phyloP scores from a whole-genome alignment of 1,284 basidiomycete genomes.

The Pseudozyma sp. region DNA sequence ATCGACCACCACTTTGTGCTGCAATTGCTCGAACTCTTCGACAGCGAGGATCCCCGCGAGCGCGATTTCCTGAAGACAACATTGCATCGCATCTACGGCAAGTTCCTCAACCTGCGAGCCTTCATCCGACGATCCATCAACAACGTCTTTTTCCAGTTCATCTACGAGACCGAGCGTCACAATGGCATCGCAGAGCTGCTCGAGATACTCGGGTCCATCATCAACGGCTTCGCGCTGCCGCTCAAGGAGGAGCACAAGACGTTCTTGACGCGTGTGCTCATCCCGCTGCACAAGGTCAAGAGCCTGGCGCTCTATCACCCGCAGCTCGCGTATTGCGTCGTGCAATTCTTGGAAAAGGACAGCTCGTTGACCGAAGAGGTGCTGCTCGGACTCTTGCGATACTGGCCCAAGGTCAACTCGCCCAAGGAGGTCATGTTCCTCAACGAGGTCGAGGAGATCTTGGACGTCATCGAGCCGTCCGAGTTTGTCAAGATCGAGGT shows the following conservation, averaged over 20 bases:
- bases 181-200: conserved; percentile 98
- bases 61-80: conserved; percentile 99
- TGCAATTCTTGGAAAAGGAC: conserved; percentile 99
- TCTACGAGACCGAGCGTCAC: conserved; percentile 98
- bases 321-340: conserved; percentile 97
- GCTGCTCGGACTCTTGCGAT: conserved; percentile 91
- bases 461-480: conserved; percentile 95
- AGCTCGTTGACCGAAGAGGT: conserved; percentile 92
- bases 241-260: conserved; percentile 99
- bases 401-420: conserved; percentile 99
- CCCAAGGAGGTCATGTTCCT: conserved; percentile 99
- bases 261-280: conserved; percentile 93
- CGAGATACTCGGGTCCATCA: conserved; percentile 98
- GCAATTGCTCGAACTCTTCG: conserved; percentile 94
- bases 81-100: conserved; percentile 98
- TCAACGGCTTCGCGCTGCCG: conserved; percentile 98
- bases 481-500: conserved; percentile 98
- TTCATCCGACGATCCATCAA: conserved; percentile 99
- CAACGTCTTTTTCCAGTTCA: conserved; percentile 99
- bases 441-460: conserved; percentile 98
- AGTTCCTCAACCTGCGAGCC: conserved; percentile 97
- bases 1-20: conserved; percentile 97
- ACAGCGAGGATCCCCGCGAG: conserved; percentile 98
- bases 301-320: conserved; percentile 96
- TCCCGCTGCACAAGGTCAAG: conserved; percentile 98